Evolutionary conservation across 805 yeast species (phyloP).

Genomic region (Zygosaccharomyces pseudorouxii): DNA sequence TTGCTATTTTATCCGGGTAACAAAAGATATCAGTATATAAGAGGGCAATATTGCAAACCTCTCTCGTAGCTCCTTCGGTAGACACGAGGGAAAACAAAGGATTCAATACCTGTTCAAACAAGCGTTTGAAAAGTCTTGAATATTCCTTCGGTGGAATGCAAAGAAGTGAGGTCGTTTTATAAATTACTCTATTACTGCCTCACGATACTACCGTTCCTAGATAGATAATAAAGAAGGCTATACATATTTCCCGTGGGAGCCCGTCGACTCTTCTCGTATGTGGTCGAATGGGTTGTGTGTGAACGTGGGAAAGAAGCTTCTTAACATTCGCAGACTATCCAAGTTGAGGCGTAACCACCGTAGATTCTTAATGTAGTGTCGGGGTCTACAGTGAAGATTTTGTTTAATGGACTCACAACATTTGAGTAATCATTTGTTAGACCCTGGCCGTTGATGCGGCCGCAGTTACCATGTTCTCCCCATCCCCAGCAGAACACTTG

Average conservation of each 20-base stretch:
- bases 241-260: constrained; percentile 78
- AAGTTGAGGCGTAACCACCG: constrained; percentile 27
- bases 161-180: constrained; percentile 11
- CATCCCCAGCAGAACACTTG: constrained; percentile 84
- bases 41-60: not conserved
- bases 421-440: constrained; percentile 27
- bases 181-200: constrained; percentile 4
- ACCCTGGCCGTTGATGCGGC: constrained; percentile 31
- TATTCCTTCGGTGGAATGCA: not conserved
- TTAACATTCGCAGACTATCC: constrained; percentile 51
- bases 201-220: constrained; percentile 25
- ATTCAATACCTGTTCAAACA: not conserved
- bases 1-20: not conserved
- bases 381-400: constrained; percentile 6
- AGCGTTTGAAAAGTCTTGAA: constrained; percentile 1
- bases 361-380: constrained; percentile 19
- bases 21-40: not conserved
- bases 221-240: constrained; percentile 51
- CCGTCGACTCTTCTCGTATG: constrained; percentile 25
- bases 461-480: constrained; percentile 99
- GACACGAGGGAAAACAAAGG: not conserved
- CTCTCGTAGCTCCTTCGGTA: not conserved
- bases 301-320: constrained; percentile 76
- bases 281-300: constrained; percentile 32
- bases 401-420: constrained; percentile 21